A percentile compares a stretch with the other conserved stretches of the same genome.
Conservation (phyloP, 176 grass and related monocot genomes). For the Puccinellia tenuiflora region DNA sequence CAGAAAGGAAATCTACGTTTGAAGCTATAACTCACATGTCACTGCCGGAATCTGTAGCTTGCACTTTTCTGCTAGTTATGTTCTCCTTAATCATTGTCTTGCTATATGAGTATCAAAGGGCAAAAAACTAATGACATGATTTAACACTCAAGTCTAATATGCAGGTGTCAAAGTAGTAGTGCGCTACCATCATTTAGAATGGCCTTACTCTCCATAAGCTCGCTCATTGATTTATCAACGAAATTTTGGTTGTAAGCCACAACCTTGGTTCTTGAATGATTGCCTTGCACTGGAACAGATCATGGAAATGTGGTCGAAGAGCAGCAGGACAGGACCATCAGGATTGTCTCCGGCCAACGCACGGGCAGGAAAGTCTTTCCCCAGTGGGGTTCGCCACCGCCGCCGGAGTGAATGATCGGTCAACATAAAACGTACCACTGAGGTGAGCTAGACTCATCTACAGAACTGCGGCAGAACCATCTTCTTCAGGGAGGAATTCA, state of each 20-base stretch:
- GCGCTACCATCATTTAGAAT: conserved; percentile 68
- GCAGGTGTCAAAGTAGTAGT: conserved; percentile 87
- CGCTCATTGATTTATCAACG: conserved; percentile 56
- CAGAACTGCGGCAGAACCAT: too few species aligned
- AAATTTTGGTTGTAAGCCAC: conserved; percentile 8
- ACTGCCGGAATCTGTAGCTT: conserved; percentile 54
- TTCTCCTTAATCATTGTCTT: conserved; percentile 53
- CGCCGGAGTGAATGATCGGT: conserved; percentile 91
- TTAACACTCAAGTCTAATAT: conserved; percentile 82
- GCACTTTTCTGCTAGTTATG: conserved; percentile 64
- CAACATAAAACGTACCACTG: too few species aligned
- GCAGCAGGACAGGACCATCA: conserved; percentile 71
- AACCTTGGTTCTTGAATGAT: conserved; percentile 89
- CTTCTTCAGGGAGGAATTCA: too few species aligned
- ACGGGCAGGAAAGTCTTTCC: conserved; percentile 88
- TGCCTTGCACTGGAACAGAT: conserved; percentile 82
- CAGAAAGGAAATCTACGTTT: neutral
- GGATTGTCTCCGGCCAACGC: conserved; percentile 70
- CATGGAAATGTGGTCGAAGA: conserved; percentile 87
- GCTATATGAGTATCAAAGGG: conserved; percentile 58
- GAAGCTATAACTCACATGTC: conserved; percentile 21
- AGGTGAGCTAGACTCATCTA: too few species aligned
- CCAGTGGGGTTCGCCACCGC: conserved; percentile 93
- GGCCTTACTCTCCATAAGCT: conserved; percentile 58
- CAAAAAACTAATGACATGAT: conserved; percentile 75